Base-by-base conservation (phyloP, 768 basidiomycete genomes). In the Rhodotorula taiwanensis region DNA sequence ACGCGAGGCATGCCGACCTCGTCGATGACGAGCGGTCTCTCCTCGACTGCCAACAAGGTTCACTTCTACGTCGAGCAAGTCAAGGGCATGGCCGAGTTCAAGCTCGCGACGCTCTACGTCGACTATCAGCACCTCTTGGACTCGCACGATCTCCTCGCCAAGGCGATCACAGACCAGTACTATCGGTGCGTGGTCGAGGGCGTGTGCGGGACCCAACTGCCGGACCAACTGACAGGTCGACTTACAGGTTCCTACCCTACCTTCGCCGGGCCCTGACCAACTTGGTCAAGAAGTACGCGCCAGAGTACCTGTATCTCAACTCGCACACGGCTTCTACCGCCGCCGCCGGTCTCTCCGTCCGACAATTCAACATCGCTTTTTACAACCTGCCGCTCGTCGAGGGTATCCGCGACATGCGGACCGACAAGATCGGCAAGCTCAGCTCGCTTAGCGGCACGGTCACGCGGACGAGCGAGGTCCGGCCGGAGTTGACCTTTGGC, bases 371-470 rank as follows among this genome's bases (percentile, higher is more conserved):
- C 72, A 84, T 98, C 58, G 93, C 94, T 5, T 97, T 99, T 75
- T 93, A 97, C 76, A 87, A 90, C 72, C 81, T 99, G 15, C 91
- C 92, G 16, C 79, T 99, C 42, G 70, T 93, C 20, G 90, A 89
- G 50, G 91, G 92, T 9, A 99, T 99, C 60, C 87, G 95, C 21
- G 89, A 94, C 70, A 79, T 99, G 36, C 81, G 87, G 71, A 97
- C 92, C 48, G 89, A 90, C 69, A 87, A 87, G 76, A 95, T 98
- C 62, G 95, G 95, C 25, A 89, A 87, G 4, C 79, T 99, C 62
- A 86, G 93, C 83, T 86, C 87, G 73, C 94, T 99, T 76, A 88
- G 88, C 70, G 95, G 95, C 21, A 99, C 95, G 1, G 94, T 98
- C 42, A 98, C 95, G 2, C 82, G 95, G 55, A 99, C 95, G 5